These are phyloP conservation scores for Dictyostelium capitatum DNA, from an alignment of 78 protist genomes.

Conservation along the genomic window DNA sequence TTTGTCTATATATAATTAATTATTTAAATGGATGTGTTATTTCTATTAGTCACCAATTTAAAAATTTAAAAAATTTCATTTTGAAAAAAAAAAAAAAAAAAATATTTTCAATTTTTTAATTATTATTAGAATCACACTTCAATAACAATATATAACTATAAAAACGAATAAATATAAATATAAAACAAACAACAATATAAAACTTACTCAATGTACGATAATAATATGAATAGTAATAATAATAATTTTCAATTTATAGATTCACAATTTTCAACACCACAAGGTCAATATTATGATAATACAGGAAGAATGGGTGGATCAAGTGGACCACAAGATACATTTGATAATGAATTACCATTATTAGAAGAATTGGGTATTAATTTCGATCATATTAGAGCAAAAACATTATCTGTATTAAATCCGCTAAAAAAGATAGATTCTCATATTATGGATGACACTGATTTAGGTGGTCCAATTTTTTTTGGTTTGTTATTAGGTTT, in stretches of 20 bases:
- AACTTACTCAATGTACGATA: background rate
- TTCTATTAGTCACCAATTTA: too few relatives aligned
- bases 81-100: slow-evolving; percentile 6
- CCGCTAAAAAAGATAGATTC: slow-evolving; percentile 84
- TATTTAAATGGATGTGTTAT: too few relatives aligned
- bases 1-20: too few relatives aligned
- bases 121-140: too few relatives aligned
- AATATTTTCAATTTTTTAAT: background rate
- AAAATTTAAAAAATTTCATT: background rate
- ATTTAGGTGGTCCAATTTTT: slow-evolving; percentile 96
- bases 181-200: background rate
- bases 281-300: background rate
- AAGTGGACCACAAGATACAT: slow-evolving; percentile 39
- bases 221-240: background rate
- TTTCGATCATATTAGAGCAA: slow-evolving; percentile 82
- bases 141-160: too few relatives aligned
- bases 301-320: slow-evolving; percentile 64
- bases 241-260: slow-evolving; percentile 18
- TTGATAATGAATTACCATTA: slow-evolving; percentile 63
- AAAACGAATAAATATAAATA: background rate
- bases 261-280: slow-evolving; percentile 14
- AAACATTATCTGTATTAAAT: slow-evolving; percentile 87
- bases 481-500: slow-evolving; percentile 90
- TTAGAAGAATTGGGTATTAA: slow-evolving; percentile 89
- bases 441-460: slow-evolving; percentile 92